Conservation (phyloP, 1,284 basidiomycete species). For the Heterobasidion parviporum region DNA sequence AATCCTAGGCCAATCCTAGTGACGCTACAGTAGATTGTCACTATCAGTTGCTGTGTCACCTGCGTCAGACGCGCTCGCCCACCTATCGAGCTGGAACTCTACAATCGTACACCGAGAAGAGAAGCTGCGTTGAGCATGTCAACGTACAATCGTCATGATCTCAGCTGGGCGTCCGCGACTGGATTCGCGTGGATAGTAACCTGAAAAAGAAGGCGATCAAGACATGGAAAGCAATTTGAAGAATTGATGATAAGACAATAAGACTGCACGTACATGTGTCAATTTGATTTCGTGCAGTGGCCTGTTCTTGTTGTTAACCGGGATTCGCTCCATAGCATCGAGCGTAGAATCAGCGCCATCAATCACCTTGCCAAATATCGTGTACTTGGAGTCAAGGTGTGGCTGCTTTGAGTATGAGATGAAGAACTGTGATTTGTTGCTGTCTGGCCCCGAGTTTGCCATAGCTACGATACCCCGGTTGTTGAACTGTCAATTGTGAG, state of each 20-base stretch:
- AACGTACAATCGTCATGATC: constrained; percentile 12
- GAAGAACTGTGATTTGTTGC: constrained; percentile 95
- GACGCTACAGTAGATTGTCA: too few species aligned
- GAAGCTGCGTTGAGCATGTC: not conserved
- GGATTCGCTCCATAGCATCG: constrained; percentile 84
- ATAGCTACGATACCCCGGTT: constrained; percentile 90
- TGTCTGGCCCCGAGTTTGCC: constrained; percentile 91
- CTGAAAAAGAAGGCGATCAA: constrained; percentile 29
- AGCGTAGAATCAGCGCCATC: constrained; percentile 87
- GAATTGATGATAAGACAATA: constrained; percentile 4
- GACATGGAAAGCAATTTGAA: not conserved
- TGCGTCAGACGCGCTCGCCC: too few species aligned
- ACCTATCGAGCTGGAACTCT: too few species aligned
- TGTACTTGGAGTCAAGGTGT: constrained; percentile 91
- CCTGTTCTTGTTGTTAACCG: constrained; percentile 86
- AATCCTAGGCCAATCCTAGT: too few species aligned
- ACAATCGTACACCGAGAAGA: not conserved
- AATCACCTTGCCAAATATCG: constrained; percentile 93
- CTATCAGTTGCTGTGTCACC: too few species aligned
- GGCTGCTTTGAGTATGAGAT: constrained; percentile 89
- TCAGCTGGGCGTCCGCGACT: constrained; percentile 65
- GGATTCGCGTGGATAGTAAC: constrained; percentile 95
- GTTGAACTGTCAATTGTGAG: constrained; percentile 64
- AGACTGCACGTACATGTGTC: constrained; percentile 51
- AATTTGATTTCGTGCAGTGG: constrained; percentile 83